Percentiles rank a stretch among this genome's conserved stretches.
phyloP scores from a whole-genome alignment of 208 protist genomes.

The Trypanosoma cruzi region DNA sequence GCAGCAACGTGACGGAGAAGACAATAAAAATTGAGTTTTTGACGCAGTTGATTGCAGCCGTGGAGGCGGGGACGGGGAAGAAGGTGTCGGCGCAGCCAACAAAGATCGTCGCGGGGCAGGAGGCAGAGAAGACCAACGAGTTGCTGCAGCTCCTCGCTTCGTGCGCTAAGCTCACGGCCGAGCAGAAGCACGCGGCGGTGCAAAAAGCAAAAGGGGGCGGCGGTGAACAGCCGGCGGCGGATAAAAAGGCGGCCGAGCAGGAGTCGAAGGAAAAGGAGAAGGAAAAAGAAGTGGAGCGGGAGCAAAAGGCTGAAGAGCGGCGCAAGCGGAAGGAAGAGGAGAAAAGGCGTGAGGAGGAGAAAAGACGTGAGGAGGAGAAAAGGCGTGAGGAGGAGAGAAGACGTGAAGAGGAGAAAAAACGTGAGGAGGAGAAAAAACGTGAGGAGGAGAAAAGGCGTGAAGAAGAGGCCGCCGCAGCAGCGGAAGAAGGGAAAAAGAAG shows the following conservation, averaged over 20 bases:
- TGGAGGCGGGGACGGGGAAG: conserved; percentile 78
- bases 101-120: conserved; percentile 87
- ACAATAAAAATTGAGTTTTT: conserved; percentile 86
- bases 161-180: conserved; percentile 59
- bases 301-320: conserved; percentile 24
- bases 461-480: neutral
- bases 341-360: conserved; percentile 27
- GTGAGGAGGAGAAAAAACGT: conserved; percentile 24
- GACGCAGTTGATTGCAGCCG: conserved; percentile 63
- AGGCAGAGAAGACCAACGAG: conserved; percentile 89
- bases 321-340: conserved; percentile 19
- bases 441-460: conserved; percentile 3
- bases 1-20: conserved; percentile 78
- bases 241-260: conserved; percentile 13
- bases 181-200: conserved; percentile 69
- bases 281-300: conserved; percentile 29
- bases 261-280: conserved; percentile 27
- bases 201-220: conserved; percentile 48
- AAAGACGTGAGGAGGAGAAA: conserved; percentile 26
- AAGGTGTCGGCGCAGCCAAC: conserved; percentile 56
- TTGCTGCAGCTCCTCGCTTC: conserved; percentile 83
- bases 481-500: neutral
- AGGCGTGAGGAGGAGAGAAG: neutral
- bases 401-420: conserved; percentile 24
- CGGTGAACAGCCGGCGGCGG: neutral